phyloP scores from a whole-genome alignment of 2,329 filamentous ascomycete species.

The Helotiales sp. region DNA sequence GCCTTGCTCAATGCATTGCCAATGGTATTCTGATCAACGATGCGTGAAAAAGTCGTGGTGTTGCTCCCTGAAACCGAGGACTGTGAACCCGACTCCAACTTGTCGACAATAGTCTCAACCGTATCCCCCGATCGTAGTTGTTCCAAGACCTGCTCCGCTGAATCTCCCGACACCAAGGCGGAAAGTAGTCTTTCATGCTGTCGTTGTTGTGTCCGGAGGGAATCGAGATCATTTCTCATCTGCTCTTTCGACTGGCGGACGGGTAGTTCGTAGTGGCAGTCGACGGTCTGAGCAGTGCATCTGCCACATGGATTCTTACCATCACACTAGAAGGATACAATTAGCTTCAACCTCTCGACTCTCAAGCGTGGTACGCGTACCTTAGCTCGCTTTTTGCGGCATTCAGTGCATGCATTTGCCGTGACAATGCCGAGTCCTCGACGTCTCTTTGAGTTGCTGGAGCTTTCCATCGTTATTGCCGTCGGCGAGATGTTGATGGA shows the following conservation, averaged over 20 bases:
- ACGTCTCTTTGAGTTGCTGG: slow-evolving; percentile 37
- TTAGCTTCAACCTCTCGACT: slow-evolving; percentile 14
- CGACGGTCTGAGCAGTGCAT: slow-evolving; percentile 58
- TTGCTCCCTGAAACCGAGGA: slow-evolving; percentile 38
- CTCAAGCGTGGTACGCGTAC: slow-evolving; percentile 14
- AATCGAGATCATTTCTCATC: slow-evolving; percentile 63
- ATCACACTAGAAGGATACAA: slow-evolving; percentile 56
- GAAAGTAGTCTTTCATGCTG: slow-evolving; percentile 60
- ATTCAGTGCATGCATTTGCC: slow-evolving; percentile 42
- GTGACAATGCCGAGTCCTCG: slow-evolving; percentile 41
- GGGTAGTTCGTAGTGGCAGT: slow-evolving; percentile 66
- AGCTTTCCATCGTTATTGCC: slow-evolving; percentile 17
- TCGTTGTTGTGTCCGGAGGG: slow-evolving; percentile 58
- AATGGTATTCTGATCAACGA: slow-evolving; percentile 46
- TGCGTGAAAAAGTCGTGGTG: slow-evolving; percentile 38
- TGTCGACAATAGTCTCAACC: slow-evolving; percentile 61
- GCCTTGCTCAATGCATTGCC: slow-evolving; percentile 38
- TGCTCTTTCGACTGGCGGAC: slow-evolving; percentile 68
- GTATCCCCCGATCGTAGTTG: slow-evolving; percentile 59
- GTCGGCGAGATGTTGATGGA: background rate
- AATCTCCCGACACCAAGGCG: slow-evolving; percentile 50
- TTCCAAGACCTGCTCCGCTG: slow-evolving; percentile 53
- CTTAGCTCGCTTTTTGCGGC: slow-evolving; percentile 43
- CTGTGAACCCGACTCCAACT: slow-evolving; percentile 49
- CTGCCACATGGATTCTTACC: slow-evolving; percentile 56